Percentiles rank a stretch among this genome's conserved stretches.
Conservation (phyloP, 192 early-diverging fungal species). For the Allomyces macrogynus region DNA sequence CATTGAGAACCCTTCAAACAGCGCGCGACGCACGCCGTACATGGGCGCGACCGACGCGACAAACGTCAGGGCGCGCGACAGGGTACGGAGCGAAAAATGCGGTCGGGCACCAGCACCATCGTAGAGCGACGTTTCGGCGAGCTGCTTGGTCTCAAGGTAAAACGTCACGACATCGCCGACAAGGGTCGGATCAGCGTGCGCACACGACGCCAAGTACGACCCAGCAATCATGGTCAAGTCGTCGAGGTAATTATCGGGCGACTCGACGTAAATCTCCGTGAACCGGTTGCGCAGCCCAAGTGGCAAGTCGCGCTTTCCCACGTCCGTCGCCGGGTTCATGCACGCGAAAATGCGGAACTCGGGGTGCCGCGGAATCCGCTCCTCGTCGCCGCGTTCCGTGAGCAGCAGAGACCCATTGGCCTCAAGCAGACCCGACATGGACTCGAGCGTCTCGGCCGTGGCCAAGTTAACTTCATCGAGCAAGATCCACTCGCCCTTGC, state of each 20-base stretch:
- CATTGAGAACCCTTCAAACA: conserved; percentile 89
- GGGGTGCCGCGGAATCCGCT: conserved; percentile 65
- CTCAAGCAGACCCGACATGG: conserved; percentile 64
- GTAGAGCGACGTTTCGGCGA: conserved; percentile 50
- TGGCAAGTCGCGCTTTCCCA: conserved; percentile 88
- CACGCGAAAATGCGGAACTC: conserved; percentile 92
- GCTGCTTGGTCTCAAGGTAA: conserved; percentile 50
- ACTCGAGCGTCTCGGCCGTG: conserved; percentile 83
- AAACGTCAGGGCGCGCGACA: conserved; percentile 73
- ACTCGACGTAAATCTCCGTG: conserved; percentile 85
- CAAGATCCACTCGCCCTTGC: conserved; percentile 83
- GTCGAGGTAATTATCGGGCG: conserved; percentile 58
- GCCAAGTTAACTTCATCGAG: conserved; percentile 97
- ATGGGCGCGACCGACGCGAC: conserved; percentile 39
- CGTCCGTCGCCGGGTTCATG: conserved; percentile 98
- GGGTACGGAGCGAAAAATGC: conserved; percentile 81
- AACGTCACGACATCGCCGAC: conserved; percentile 56
- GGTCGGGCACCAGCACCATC: conserved; percentile 77
- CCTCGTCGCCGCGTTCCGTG: conserved; percentile 77
- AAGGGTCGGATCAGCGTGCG: conserved; percentile 32
- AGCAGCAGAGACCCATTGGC: conserved; percentile 61
- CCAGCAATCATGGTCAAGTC: conserved; percentile 67
- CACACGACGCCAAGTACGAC: conserved; percentile 46
- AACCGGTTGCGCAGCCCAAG: conserved; percentile 77
- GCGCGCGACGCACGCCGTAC: conserved; percentile 61